Conservation (phyloP, 83 land plant genomes). For the Larix sibirica region DNA sequence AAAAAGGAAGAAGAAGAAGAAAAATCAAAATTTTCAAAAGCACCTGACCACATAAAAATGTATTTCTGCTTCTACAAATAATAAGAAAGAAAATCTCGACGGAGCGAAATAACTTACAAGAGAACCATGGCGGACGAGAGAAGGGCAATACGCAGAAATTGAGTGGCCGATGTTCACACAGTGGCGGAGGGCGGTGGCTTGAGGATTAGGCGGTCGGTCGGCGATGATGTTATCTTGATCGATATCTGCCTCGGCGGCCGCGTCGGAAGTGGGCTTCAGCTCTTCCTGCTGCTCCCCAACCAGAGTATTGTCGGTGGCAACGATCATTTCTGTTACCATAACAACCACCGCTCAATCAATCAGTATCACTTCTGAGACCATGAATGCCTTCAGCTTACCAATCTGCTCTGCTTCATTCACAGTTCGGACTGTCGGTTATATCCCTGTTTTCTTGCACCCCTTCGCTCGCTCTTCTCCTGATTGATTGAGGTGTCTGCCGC, state of each 20-base stretch:
- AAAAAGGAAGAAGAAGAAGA: too few species aligned
- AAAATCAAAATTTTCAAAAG: not conserved
- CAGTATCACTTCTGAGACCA: too few species aligned
- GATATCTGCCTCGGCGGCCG: too few species aligned
- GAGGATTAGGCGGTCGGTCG: slow-evolving; percentile 2
- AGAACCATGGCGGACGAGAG: not conserved
- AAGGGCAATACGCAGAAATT: not conserved
- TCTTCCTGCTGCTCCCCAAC: not conserved
- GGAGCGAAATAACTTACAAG: not conserved
- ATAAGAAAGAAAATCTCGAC: not conserved
- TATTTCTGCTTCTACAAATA: not conserved
- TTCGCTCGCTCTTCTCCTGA: too few species aligned
- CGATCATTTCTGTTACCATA: not conserved
- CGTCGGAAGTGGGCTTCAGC: not conserved
- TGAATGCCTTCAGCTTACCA: too few species aligned
- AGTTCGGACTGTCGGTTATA: too few species aligned
- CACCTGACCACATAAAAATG: not conserved
- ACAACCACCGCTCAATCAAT: too few species aligned
- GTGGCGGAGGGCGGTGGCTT: not conserved
- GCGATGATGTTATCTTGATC: not conserved
- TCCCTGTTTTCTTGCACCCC: too few species aligned
- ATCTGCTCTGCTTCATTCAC: too few species aligned
- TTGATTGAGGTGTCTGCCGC: too few species aligned
- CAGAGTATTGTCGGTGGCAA: not conserved
- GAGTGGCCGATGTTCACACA: not conserved